phyloP scores from a whole-genome alignment of 352 stramenopile species.

The Pseudoperonospora humuli region DNA sequence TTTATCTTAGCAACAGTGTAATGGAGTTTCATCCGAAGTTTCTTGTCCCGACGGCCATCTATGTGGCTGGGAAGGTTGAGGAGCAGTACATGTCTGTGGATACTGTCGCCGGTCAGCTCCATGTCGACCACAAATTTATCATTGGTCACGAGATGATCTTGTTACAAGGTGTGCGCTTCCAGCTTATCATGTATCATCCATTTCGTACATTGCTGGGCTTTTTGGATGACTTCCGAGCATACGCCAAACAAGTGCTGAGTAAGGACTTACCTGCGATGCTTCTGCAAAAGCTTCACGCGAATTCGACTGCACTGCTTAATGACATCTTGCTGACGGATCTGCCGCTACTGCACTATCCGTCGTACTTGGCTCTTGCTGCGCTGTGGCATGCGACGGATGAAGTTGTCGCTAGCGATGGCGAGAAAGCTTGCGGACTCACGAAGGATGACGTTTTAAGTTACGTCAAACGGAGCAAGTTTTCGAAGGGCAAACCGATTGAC shows the following conservation, averaged over 20 bases:
- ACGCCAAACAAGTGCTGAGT: constrained; percentile 43
- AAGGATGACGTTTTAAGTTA: constrained; percentile 47
- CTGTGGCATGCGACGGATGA: constrained; percentile 51
- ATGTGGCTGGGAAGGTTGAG: constrained; percentile 85
- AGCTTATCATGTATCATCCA: constrained; percentile 87
- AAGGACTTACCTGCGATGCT: constrained; percentile 56
- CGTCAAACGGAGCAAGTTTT: constrained; percentile 63
- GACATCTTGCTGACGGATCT: constrained; percentile 71
- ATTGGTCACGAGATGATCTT: constrained; percentile 85
- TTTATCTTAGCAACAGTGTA: constrained; percentile 85
- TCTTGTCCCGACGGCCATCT: constrained; percentile 78
- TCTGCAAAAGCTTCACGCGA: constrained; percentile 75
- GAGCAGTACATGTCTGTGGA: constrained; percentile 88
- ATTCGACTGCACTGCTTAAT: constrained; percentile 63
- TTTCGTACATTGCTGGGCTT: constrained; percentile 77
- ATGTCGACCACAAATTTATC: constrained; percentile 80
- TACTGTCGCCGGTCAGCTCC: constrained; percentile 73
- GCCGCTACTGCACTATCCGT: constrained; percentile 53
- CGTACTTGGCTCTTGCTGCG: constrained; percentile 60
- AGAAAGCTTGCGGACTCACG: constrained; percentile 26
- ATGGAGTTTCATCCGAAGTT: constrained; percentile 87
- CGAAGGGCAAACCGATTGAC: constrained; percentile 38
- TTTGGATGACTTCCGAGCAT: constrained; percentile 75
- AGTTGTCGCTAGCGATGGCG: constrained; percentile 25
- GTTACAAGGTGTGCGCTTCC: constrained; percentile 80